Conservation (phyloP, 2,329 filamentous ascomycete species). For the Xylariaceae sp. region DNA sequence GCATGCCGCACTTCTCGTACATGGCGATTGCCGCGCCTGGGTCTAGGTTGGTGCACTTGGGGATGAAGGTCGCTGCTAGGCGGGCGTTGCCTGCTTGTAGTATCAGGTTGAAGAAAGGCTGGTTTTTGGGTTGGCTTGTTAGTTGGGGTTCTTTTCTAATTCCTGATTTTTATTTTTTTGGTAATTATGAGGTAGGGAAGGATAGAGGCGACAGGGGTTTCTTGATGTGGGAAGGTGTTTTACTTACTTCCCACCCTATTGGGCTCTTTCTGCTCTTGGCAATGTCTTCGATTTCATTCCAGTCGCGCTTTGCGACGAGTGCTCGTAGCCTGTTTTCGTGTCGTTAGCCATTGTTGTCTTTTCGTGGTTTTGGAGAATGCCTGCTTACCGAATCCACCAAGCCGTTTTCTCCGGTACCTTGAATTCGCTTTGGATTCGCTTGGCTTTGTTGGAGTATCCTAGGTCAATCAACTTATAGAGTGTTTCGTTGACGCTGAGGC, state of each 20-base stretch:
- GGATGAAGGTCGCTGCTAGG: slow-evolving; percentile 76
- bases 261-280: slow-evolving; percentile 76
- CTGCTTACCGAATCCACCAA: slow-evolving; percentile 69
- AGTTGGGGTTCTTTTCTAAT: not conserved
- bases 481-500: slow-evolving; percentile 85
- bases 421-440: slow-evolving; percentile 87
- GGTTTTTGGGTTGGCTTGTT: not conserved
- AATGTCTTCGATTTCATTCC: slow-evolving; percentile 87
- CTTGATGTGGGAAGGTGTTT: not conserved
- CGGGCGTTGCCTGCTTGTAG: slow-evolving; percentile 86
- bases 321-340: slow-evolving; percentile 66
- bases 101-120: slow-evolving; percentile 90
- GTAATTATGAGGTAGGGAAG: not conserved
- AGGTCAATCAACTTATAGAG: slow-evolving; percentile 81
- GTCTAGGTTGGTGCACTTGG: slow-evolving; percentile 74
- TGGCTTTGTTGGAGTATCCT: slow-evolving; percentile 78
- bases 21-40: slow-evolving; percentile 73
- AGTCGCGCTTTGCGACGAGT: slow-evolving; percentile 83
- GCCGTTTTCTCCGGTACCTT: slow-evolving; percentile 86
- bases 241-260: slow-evolving; percentile 88
- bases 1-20: slow-evolving; percentile 94
- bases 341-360: not conserved
- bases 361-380: not conserved
- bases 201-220: not conserved
- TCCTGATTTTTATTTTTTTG: not conserved